phyloP scores from a whole-genome alignment of 805 yeast genomes.

The Saturnispora sekii region DNA sequence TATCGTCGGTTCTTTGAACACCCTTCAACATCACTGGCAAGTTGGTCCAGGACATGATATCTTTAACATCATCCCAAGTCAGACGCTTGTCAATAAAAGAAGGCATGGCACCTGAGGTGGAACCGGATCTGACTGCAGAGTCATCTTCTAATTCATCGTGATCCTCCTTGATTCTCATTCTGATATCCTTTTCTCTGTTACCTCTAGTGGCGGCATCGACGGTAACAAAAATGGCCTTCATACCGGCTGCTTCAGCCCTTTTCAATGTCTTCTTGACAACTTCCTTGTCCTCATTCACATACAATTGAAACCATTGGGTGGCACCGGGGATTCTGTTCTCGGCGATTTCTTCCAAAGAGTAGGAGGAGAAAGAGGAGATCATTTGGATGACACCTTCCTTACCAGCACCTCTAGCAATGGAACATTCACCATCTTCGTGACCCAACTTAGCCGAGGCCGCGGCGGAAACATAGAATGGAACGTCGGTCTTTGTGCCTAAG shows the following conservation, averaged over 20 bases:
- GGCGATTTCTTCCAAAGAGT: constrained; percentile 76
- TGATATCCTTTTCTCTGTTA: constrained; percentile 62
- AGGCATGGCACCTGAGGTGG: constrained; percentile 79
- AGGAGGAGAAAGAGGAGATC: constrained; percentile 88
- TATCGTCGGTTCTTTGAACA: constrained; percentile 75
- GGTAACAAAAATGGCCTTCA: constrained; percentile 76
- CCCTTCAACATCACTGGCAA: constrained; percentile 71
- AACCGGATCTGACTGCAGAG: constrained; percentile 55
- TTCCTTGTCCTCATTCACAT: constrained; percentile 54
- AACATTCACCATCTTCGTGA: constrained; percentile 86
- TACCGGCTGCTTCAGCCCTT: constrained; percentile 21
- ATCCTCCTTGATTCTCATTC: constrained; percentile 29
- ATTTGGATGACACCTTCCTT: constrained; percentile 66
- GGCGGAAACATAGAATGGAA: constrained; percentile 84
- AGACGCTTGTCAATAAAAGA: constrained; percentile 68
- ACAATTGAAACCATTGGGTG: constrained; percentile 81
- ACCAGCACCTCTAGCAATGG: constrained; percentile 74
- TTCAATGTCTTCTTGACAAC: constrained; percentile 26
- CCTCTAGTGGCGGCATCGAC: constrained; percentile 92
- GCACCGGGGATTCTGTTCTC: constrained; percentile 58
- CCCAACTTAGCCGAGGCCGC: constrained; percentile 90
- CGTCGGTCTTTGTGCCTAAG: constrained; percentile 58
- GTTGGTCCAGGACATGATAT: constrained; percentile 44
- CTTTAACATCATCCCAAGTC: constrained; percentile 55
- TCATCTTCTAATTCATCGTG: constrained; percentile 35